Base-by-base conservation (phyloP, 345 rosid species). In the Boechera stricta region DNA sequence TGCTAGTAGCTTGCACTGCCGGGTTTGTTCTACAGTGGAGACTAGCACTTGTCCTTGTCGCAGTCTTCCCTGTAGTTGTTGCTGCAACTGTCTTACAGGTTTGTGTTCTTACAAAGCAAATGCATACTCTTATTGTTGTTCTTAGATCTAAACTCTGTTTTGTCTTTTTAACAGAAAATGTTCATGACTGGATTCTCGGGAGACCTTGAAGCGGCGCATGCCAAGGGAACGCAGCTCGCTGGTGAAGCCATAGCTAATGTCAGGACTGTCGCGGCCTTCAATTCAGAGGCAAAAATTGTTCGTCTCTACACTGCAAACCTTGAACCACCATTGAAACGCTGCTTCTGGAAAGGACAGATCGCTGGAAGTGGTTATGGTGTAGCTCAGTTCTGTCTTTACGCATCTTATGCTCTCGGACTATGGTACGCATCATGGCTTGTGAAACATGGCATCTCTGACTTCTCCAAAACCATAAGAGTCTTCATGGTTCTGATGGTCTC, bases 391-490 rank as follows among this genome's bases (percentile, higher is more conserved):
- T 74, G 85, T 63, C 96, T 95, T 32, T 95, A 95, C 58, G 98
- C 96, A 66, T 92, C 99, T 32, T 95, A 95, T 69, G 96, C 99
- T 74, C 97, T 95, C 6, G 98, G 99, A n/a, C 88, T 95, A 61
- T 95, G 99, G 99, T 95, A 95, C 64, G 98, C 98, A 26, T 92
- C 99, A 9, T 95, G 98, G 99, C 99, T 95, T 38, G 99, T 95
- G 84, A 95, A 92, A 87, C 98, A 95, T 48, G 99, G 91, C 32
- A 91, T 92, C 82, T 95, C 99, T 2, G 98, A 95, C 83, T 95
- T 95, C 84, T 95, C 99, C 1, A 95, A 92, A 81, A 92, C 99
- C 54, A 95, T 95, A 49, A 81, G 97, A 39, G 99, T 95, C 38
- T 95, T 95, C 83, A 91, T 95, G 97, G 98, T 95, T 67, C 97